Evolutionary conservation across 106 monocot genomes (phyloP), one percentile per base, ranked within the genome.

Genomic region (Acorus gramineus): DNA sequence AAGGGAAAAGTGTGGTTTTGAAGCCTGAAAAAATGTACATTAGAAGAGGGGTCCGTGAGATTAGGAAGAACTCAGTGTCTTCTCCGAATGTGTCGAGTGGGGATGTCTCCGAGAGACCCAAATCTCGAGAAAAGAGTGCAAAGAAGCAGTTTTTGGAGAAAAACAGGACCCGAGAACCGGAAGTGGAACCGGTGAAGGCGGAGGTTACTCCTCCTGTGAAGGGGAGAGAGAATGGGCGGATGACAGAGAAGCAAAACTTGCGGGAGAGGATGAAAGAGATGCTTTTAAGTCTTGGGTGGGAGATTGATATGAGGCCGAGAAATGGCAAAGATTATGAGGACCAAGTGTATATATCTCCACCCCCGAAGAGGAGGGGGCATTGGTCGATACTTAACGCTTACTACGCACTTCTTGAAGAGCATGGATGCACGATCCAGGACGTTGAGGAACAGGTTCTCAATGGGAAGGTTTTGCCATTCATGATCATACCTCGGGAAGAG

Each of bases 321-420:
- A 82, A 66, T 46, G 84, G 81, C 56, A 82, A 68, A 80, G 62
- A 77, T 11, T 87, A 82, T 78, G 45, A 69, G 11, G 87, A 92
- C 69, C 55, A 68, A 62, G 87, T 92, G 3, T 87, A 92, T 60
- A 52, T 92, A 59, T 65, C 84, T 70, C 92, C 92, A 49, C 56
- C 76, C 56, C 87, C 87, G 14, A 28, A 28, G 28, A 28, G 28
- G 28, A 52, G 52, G 28, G 69, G 71, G 51, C 80, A 85, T 66
- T 87, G 92, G 92, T 92, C 92, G 50, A 85, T 92, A 60, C 79
- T 85, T 42, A 87, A 87, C 62, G 92, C 92, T 14, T 92, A 85
- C 67, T 48, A 55, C 66, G 74, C 65, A 46, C 80, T 82, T 66
- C 72, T 61, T 8, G 13, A 6, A 42, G 66, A 11, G 49, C 11